Conservation (phyloP, 2,329 filamentous ascomycete species). For the Fusarium napiforme region DNA sequence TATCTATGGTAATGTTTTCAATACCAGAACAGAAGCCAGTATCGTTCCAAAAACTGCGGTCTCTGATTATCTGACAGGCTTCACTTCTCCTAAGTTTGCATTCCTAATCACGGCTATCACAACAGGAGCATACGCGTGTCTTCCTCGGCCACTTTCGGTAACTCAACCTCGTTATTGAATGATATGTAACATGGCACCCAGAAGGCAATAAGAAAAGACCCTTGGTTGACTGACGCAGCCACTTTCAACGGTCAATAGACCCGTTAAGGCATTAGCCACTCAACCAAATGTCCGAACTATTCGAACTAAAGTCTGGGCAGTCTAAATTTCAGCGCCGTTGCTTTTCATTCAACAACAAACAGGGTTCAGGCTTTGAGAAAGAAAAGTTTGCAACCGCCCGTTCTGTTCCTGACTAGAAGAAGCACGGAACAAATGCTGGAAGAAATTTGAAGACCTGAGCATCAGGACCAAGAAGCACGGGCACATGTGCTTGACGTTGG, state of each 20-base stretch:
- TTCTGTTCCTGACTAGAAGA: constrained; percentile 11
- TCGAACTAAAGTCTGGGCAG: constrained; percentile 5
- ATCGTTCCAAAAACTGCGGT: neutral
- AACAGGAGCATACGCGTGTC: neutral
- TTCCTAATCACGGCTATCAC: neutral
- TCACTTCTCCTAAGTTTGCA: neutral
- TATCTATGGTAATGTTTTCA: neutral
- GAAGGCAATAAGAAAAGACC: neutral
- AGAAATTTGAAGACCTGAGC: neutral
- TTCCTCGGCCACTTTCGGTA: neutral
- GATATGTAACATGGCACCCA: constrained; percentile 5
- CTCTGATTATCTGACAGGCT: too few species aligned
- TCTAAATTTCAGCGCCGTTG: neutral
- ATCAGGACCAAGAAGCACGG: constrained; percentile 15
- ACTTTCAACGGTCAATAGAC: neutral
- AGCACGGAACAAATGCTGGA: constrained; percentile 8
- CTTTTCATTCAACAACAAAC: neutral
- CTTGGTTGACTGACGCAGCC: neutral
- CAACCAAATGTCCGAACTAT: constrained; percentile 12
- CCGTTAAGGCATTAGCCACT: constrained; percentile 1
- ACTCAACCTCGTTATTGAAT: neutral
- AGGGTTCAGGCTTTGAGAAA: constrained; percentile 14
- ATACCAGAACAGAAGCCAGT: neutral
- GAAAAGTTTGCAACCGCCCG: neutral
- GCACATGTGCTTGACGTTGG: constrained; percentile 7